Evolutionary conservation across 1,284 basidiomycete genomes (phyloP).

Genomic region (Moniliella sp.): DNA sequence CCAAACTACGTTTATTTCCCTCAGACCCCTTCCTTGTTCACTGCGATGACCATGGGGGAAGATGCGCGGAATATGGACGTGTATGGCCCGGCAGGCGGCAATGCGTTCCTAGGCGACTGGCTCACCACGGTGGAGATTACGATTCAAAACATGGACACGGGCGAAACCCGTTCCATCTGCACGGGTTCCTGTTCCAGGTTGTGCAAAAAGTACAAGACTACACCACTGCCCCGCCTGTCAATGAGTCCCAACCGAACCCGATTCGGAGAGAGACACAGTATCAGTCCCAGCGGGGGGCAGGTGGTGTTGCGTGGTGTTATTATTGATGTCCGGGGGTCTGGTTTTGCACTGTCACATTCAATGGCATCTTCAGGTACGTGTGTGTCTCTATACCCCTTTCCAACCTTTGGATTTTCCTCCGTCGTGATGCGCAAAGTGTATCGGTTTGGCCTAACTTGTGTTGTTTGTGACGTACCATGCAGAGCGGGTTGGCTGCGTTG

Average conservation of each 20-base stretch:
- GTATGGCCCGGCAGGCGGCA: constrained; percentile 5
- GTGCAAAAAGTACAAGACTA: constrained; percentile 52
- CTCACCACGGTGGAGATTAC: constrained; percentile 59
- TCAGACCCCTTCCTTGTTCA: constrained; percentile 4
- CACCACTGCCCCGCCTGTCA: constrained; percentile 61
- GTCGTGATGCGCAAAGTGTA: too few relatives aligned
- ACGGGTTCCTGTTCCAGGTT: constrained; percentile 35
- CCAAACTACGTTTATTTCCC: constrained; percentile 17
- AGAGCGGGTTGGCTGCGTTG: constrained; percentile 47
- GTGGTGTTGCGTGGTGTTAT: constrained; percentile 48
- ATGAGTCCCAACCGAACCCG: constrained; percentile 57
- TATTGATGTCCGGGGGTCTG: constrained; percentile 67
- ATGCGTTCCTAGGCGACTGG: constrained; percentile 52
- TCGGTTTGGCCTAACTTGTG: too few relatives aligned
- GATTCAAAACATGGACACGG: constrained; percentile 55
- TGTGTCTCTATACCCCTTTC: too few relatives aligned
- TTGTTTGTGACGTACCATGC: too few relatives aligned
- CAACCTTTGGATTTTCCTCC: too few relatives aligned
- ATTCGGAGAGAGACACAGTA: constrained; percentile 51
- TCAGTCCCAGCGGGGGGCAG: constrained; percentile 43
- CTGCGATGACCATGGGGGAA: constrained; percentile 42
- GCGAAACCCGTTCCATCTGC: constrained; percentile 43
- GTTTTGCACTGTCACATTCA: constrained; percentile 21
- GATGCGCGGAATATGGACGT: constrained; percentile 1
- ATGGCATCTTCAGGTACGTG: too few relatives aligned